Evolutionary conservation across 352 stramenopile genomes (phyloP), one percentile per base, ranked within the genome.

Genomic region (Halophytophthora batemanensis): DNA sequence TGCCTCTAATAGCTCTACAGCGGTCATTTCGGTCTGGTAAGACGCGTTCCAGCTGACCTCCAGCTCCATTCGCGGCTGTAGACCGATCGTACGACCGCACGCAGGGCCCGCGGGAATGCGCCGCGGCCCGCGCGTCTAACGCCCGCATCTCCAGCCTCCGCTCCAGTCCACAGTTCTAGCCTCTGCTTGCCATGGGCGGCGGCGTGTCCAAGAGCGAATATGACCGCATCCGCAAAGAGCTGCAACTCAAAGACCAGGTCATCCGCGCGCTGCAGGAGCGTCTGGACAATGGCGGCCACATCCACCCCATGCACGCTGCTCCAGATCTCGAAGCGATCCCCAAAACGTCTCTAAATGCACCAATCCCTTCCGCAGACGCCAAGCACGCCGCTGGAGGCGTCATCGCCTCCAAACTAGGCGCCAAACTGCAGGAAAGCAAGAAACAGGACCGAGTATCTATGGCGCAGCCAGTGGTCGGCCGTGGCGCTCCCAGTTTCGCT

Each of bases 181-280:
- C n/a, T 40, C 45, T 53, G 50, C n/a, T n/a, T 53, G 14, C 53
- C 17, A 90, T 90, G 79, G 79, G 79, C 19, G 76, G 76, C 21
- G 79, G 79, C 33, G 76, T 90, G 59, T 90, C 76, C 57, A 90
- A 82, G 56, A 59, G 39, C 50, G 75, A 90, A 64, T 87, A 87
- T 45, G 79, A 87, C 29, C 77, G 73, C 47, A 76, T 88, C 62
- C 74, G 74, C 52, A 82, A 80, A 41, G 80, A 90, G 50, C 44
- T 87, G 29, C 53, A 86, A 28, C 58, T 76, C 14, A 88, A 88
- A 37, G 74, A 90, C 36, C 75, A 87, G 42, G 75, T 90, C 37
- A 90, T 90, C 47, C 68, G 66, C 3, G 56, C 64, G 15, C 55
- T 90, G 13, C 75, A 90, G 47, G 65, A 87, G 35, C 68, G 76